Conservation (phyloP, 2,329 filamentous ascomycete species). For the Fusarium ambrosium region DNA sequence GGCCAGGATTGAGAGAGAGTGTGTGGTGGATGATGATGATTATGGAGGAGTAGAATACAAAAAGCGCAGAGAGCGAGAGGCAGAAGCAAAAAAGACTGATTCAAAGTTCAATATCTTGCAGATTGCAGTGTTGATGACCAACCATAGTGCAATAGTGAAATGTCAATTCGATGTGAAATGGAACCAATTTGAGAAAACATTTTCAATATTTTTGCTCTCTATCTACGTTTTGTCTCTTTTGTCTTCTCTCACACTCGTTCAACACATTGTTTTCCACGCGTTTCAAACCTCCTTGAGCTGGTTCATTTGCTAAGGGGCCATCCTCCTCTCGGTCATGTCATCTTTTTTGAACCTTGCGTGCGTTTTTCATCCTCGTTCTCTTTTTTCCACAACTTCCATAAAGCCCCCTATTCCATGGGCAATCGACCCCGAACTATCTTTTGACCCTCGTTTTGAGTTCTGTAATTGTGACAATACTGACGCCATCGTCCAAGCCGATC, state of each 20-base stretch:
- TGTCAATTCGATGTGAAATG: background rate
- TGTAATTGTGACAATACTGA: background rate
- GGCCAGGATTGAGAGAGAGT: constrained; percentile 10
- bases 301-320: background rate
- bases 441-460: background rate
- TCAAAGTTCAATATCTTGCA: background rate
- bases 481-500: background rate
- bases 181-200: background rate
- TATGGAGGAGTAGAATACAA: constrained; percentile 23
- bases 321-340: background rate
- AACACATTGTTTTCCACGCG: background rate
- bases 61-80: constrained; percentile 13
- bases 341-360: background rate
- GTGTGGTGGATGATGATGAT: background rate
- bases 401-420: background rate
- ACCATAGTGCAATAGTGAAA: background rate
- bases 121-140: background rate
- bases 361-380: background rate
- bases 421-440: background rate
- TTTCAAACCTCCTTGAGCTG: background rate
- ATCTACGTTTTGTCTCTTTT: background rate
- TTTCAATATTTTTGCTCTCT: background rate
- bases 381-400: background rate
- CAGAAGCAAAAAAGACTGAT: constrained; percentile 28
- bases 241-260: background rate